Conservation (phyloP, 2,329 filamentous ascomycete species). For the Claviceps maximensis region DNA sequence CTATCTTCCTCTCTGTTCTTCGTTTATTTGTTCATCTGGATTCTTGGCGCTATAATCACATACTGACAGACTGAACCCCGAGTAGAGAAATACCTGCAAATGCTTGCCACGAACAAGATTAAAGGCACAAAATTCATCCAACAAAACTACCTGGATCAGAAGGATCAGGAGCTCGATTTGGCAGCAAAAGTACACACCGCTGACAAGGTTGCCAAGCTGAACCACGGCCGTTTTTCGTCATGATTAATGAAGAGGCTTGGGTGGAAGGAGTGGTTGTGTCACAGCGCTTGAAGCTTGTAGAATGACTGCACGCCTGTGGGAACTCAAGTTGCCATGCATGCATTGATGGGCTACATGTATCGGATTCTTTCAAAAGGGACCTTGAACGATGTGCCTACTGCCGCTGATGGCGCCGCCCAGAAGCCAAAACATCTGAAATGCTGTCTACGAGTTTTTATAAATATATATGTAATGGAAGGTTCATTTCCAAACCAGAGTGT, state of each 20-base stretch:
- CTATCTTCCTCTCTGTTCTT: no score
- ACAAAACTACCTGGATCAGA: conserved; percentile 57
- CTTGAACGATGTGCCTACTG: neutral
- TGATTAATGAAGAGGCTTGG: conserved; percentile 6
- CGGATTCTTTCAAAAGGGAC: neutral
- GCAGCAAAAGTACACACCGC: conserved; percentile 26
- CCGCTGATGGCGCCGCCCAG: neutral
- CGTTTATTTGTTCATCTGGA: neutral
- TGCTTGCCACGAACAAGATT: conserved; percentile 64
- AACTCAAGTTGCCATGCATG: neutral
- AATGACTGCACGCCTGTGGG: no score
- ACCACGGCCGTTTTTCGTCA: conserved; percentile 21
- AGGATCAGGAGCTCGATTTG: conserved; percentile 26
- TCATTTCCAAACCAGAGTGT: no score
- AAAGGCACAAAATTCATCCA: conserved; percentile 70
- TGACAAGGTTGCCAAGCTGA: conserved; percentile 26
- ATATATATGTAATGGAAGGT: conserved; percentile 13
- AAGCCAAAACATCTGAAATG: neutral
- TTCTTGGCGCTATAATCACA: neutral
- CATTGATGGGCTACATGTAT: neutral
- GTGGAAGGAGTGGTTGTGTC: neutral
- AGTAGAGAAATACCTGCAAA: conserved; percentile 63
- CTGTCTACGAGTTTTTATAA: neutral
- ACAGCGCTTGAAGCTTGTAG: neutral
- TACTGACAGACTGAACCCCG: neutral